Base-by-base conservation (phyloP, 495 filamentous ascomycete species). In the Thermothielavioides terrestris region DNA sequence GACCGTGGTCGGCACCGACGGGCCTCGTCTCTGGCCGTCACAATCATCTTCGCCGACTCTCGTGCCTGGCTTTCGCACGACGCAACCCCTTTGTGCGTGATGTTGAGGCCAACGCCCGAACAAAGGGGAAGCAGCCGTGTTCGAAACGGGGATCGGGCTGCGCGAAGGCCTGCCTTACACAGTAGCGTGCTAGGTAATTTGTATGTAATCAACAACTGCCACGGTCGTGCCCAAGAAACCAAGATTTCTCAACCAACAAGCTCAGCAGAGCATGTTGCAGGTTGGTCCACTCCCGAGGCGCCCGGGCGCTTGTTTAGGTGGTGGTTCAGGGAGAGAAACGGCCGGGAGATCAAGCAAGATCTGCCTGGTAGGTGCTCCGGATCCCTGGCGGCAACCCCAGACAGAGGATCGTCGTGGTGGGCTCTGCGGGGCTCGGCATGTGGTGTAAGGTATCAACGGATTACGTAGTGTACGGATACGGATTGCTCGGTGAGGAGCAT, bases 11-110 rank as follows among this genome's bases (percentile, higher is more conserved):
- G 11, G 39, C 48, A 38, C 40, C 17, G 31, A 45, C 26, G 14
- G 23, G n/a, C 40, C 32, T 42, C 41, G 18, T n/a, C n/a, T 21
- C 36, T 22, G 27, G 9, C 36, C 7, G 20, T n/a, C 42, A 36
- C 38, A 8, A 47, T 26, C 20, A 12, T 10, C 45, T 30, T 25
- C 15, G 7, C 10, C 6, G 10, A 28, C 32, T 14, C 6, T 35
- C 32, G 32, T 11, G n/a, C 10, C 21, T 28, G 23, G 32, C 52
- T 39, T 41, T 50, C 28, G 46, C 52, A 11, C 34, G 46, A 54
- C 49, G 52, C 52, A 50, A 50, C 53, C 44, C 26, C 32, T 45
- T 49, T 39, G 25, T 50, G 52, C 14, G 15, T 40, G n/a, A 18
- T 46, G 31, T 53, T 46, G 32, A 23, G 46, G 25, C 30, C 11